phyloP scores from a whole-genome alignment of 306 rosid genomes.

The Arachis stenosperma region DNA sequence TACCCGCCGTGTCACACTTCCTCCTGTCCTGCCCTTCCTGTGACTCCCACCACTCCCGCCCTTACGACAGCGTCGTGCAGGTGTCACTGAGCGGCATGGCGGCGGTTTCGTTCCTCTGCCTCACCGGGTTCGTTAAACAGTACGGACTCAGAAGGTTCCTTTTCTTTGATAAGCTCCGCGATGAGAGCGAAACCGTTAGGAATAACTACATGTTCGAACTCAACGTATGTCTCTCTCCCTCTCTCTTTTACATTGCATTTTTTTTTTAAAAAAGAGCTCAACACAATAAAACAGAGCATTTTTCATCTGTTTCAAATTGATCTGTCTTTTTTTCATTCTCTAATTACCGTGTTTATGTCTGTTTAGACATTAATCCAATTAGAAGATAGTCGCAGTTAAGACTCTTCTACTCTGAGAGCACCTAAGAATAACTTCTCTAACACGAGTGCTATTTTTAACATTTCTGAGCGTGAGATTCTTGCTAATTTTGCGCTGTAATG shows the following conservation, averaged over 20 bases:
- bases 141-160: constrained; percentile 74
- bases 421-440: not conserved
- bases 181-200: constrained; percentile 80
- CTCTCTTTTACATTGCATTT: too few species aligned
- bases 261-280: too few species aligned
- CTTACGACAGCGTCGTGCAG: constrained; percentile 74
- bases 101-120: constrained; percentile 68
- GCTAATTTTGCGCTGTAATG: not conserved
- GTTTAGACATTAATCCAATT: too few species aligned
- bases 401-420: too few species aligned
- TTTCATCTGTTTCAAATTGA: not conserved
- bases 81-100: constrained; percentile 70
- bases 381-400: too few species aligned
- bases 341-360: too few species aligned
- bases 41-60: constrained; percentile 67
- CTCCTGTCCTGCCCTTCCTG: constrained; percentile 63
- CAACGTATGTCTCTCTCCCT: constrained; percentile 52
- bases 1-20: constrained; percentile 75
- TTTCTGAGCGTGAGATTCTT: not conserved
- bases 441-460: not conserved
- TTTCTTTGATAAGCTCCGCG: constrained; percentile 80
- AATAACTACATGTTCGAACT: constrained; percentile 67
- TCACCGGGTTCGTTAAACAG: constrained; percentile 59
- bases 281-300: too few species aligned
- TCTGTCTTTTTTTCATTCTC: too few species aligned